phyloP scores from a whole-genome alignment of 495 filamentous ascomycete genomes.

The Lentithecium fluviatile region DNA sequence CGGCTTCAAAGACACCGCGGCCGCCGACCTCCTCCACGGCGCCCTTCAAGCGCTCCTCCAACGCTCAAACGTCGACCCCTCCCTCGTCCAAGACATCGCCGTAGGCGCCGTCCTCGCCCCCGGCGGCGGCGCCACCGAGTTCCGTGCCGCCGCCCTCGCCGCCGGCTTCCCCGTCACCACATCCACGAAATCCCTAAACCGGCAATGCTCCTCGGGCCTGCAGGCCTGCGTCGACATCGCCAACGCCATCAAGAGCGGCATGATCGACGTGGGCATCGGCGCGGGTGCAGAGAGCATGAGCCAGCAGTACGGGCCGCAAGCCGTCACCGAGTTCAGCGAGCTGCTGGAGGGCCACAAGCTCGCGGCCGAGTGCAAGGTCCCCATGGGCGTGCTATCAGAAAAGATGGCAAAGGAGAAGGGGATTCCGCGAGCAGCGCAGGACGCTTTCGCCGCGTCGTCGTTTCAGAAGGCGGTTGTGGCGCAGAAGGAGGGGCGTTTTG shows the following conservation, averaged over 20 bases:
- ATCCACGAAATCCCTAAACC: conserved; percentile 80
- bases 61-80: conserved; percentile 81
- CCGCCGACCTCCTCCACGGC: conserved; percentile 81
- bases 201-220: conserved; percentile 86
- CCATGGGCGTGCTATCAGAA: conserved; percentile 94
- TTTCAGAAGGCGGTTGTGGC: conserved; percentile 88
- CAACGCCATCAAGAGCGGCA: conserved; percentile 79
- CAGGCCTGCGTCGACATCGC: conserved; percentile 92
- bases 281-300: conserved; percentile 99
- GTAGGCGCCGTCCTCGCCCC: conserved; percentile 90
- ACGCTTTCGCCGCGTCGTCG: conserved; percentile 82
- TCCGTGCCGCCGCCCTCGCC: conserved; percentile 85
- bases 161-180: conserved; percentile 86
- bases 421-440: conserved; percentile 71
- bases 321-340: conserved; percentile 92
- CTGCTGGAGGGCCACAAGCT: conserved; percentile 80
- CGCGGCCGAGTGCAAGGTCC: conserved; percentile 93
- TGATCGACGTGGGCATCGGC: conserved; percentile 94
- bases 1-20: conserved; percentile 89
- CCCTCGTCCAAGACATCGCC: conserved; percentile 82
- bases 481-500: conserved; percentile 84
- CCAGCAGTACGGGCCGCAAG: conserved; percentile 84
- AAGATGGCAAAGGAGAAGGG: conserved; percentile 85
- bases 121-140: conserved; percentile 94
- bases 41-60: conserved; percentile 76